Evolutionary conservation across 805 yeast species (phyloP).

Genomic region (Cyberlindnera meyerae): DNA sequence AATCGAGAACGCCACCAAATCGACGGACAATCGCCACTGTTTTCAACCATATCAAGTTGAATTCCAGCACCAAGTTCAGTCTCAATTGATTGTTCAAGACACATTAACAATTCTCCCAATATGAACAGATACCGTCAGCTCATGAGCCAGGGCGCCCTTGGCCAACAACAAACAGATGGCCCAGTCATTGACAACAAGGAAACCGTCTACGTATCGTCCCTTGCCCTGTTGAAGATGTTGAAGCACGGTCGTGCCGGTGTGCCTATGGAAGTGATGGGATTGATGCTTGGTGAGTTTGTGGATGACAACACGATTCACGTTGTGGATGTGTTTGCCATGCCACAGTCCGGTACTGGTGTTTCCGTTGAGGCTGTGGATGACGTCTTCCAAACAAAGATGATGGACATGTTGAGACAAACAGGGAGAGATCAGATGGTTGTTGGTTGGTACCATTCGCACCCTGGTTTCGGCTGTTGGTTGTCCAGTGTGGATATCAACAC

Average conservation of each 20-base stretch:
- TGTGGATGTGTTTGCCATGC: slow-evolving; percentile 99
- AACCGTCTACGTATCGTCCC: slow-evolving; percentile 91
- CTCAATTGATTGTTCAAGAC: too few species aligned
- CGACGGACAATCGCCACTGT: too few species aligned
- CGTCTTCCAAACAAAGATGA: slow-evolving; percentile 97
- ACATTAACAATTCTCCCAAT: too few species aligned
- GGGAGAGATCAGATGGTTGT: slow-evolving; percentile 99
- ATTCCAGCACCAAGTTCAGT: too few species aligned
- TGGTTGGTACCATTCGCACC: slow-evolving; percentile 99
- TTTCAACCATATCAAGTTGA: too few species aligned
- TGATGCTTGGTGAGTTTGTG: slow-evolving; percentile 97
- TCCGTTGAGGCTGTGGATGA: slow-evolving; percentile 99
- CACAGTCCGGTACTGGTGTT: slow-evolving; percentile 97
- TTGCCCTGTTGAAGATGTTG: slow-evolving; percentile 92
- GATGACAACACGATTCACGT: slow-evolving; percentile 97
- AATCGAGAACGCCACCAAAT: too few species aligned
- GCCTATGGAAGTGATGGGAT: slow-evolving; percentile 91
- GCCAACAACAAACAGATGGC: slow-evolving; percentile 54
- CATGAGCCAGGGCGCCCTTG: slow-evolving; percentile 40
- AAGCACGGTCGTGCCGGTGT: slow-evolving; percentile 95
- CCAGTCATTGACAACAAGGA: slow-evolving; percentile 93
- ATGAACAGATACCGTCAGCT: slow-evolving; percentile 42
- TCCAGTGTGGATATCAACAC: slow-evolving; percentile 97
- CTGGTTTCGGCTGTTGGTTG: slow-evolving; percentile 99
- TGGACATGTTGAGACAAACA: slow-evolving; percentile 98